Base-by-base conservation (phyloP, 139 green algal species). In the Coccomyxa sp. region DNA sequence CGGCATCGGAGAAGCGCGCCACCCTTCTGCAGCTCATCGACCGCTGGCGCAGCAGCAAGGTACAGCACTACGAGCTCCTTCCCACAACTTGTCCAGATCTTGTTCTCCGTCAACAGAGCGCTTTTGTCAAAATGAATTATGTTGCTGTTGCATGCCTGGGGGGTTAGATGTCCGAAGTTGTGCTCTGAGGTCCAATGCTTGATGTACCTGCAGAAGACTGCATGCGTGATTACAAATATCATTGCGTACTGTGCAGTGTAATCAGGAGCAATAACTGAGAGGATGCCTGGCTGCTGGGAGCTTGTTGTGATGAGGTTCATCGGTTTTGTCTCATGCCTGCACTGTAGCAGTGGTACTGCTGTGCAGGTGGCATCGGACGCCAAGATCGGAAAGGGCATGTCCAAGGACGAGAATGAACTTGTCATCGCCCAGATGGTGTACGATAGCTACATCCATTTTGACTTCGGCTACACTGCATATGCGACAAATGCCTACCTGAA, bases 391-490 rank as follows among this genome's bases (percentile, higher is more conserved):
- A 90, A 91, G 82, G 51, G 17, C 51, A 82, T 90, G 79, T 68
- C 51, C 17, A 76, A 74, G 25, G 85, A 89, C 18, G 87, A 91
- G 79, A 80, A 81, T 45, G 89, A 91, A 57, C 74, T 28, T 28
- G 67, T 90, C 32, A 79, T 91, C 28, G 84, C 78, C 23, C 25
- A 67, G 28, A 58, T 88, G 45, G n/a, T 88, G 21, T 63, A 76
- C 16, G 77, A 30, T 4, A 38, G 66, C 13, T 27, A 80, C 57
- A 84, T 93, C 38, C 57, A 67, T 18, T 79, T 94, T 1, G 90
- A 93, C 76, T 92, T 94, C 86, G 89, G 90, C 9, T 92, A 88
- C 83, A 93, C 90, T 12, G 85, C 87, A 28, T 91, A 92, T 67
- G 80, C 79, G 11, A 90, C 87, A 32, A 92, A 88, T 38, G 66